Evolutionary conservation across 2,329 filamentous ascomycete species (phyloP), one percentile per base, ranked within the genome.

Genomic region (Phaeosphaeriaceae sp.): DNA sequence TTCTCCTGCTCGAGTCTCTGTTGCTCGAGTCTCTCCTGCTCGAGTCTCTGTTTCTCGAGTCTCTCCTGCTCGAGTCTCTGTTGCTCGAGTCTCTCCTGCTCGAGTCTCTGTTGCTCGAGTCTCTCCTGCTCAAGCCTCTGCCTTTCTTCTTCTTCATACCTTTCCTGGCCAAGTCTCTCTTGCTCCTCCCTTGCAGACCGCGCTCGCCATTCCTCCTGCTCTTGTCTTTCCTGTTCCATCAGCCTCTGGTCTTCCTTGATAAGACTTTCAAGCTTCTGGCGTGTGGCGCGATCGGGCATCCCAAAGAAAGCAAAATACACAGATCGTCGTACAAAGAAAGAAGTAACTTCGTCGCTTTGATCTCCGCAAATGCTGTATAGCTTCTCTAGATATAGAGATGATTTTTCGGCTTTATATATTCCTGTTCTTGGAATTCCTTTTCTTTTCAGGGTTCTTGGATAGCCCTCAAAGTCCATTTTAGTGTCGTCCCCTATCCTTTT

Each of bases 271-370:
- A 34, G 26, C 20, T 43, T 34, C 32, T 34, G 48, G 44, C 46
- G 50, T 62, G 30, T 16, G 30, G 30, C 13, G 13, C 16, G 30
- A 16, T 33, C 16, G 12, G 50, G 21, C 21, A 23, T 23, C 21
- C 58, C 52, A 45, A 58, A 63, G 54, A 64, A 64, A 46, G 52
- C 50, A 53, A 58, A 59, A 49, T 64, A 64, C 26, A 63, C 47
- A 11, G 56, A 63, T 51, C 46, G 46, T 23, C 52, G 48, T 7
- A 63, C 44, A 42, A 61, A 64, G 51, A 64, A 64, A 45, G 53
- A 58, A 38, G 49, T 52, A 23, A 64, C 54, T 41, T 53, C 42
- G 38, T 28, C 23, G 34, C 33, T 33, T 33, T 56, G 34, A 44
- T 60, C 45, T 39, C 56, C 39, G 32, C 42, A 43, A 33, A 16